Percentiles rank a stretch among this genome's conserved stretches.
Conservation (phyloP, 768 basidiomycete genomes). For the Suillus variegatus region DNA sequence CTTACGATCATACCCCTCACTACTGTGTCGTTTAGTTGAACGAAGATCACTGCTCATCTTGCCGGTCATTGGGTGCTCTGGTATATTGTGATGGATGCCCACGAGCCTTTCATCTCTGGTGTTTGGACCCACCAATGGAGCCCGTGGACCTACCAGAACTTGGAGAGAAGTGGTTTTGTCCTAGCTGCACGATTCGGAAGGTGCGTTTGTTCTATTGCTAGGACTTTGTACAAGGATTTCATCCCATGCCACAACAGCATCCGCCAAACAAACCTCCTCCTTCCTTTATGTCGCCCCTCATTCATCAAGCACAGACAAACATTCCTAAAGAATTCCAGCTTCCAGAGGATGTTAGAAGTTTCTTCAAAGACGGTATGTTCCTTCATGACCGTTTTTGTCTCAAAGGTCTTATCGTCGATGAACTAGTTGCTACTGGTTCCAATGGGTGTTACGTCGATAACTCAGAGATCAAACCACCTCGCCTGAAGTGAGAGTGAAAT, state of each 20-base stretch:
- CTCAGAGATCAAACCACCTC: constrained; percentile 72
- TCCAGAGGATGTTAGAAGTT: constrained; percentile 78
- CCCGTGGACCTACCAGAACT: constrained; percentile 78
- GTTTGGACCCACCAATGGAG: constrained; percentile 94
- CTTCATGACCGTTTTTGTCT: constrained; percentile 16
- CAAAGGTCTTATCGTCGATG: constrained; percentile 11
- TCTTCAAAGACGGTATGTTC: constrained; percentile 83
- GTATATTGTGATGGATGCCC: constrained; percentile 99
- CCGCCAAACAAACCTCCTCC: constrained; percentile 67
- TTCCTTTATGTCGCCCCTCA: constrained; percentile 70
- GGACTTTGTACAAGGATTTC: constrained; percentile 1
- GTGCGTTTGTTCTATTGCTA: constrained; percentile 38
- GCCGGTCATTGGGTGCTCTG: constrained; percentile 78
- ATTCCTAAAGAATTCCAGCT: constrained; percentile 85
- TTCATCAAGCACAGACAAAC: constrained; percentile 63
- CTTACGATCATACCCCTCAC: constrained; percentile 19
- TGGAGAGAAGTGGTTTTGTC: constrained; percentile 78
- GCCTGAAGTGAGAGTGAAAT: constrained; percentile 69
- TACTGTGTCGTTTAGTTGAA: constrained; percentile 44
- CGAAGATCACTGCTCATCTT: constrained; percentile 86
- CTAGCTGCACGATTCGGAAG: constrained; percentile 65
- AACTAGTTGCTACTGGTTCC: constrained; percentile 71
- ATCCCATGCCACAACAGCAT: constrained; percentile 43
- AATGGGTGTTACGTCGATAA: constrained; percentile 85
- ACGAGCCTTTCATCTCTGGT: constrained; percentile 93